Conservation (phyloP, 371 early-diverging fungal species). For the Blastocladiella emersonii region DNA sequence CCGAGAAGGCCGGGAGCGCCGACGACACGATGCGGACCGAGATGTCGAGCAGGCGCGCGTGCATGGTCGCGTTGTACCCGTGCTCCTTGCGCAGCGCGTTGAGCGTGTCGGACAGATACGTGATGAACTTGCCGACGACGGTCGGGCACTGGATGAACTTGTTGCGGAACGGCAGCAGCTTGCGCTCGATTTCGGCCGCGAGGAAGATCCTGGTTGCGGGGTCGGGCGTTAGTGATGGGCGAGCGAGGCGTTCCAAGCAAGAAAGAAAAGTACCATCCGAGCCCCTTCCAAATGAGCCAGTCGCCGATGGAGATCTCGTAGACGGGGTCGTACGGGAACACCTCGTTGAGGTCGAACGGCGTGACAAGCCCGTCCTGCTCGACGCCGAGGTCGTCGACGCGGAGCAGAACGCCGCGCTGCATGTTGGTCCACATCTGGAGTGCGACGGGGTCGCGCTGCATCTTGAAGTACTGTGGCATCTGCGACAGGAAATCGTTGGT, state of each 20-base stretch:
- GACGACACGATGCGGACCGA: background rate
- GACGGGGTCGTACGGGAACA: background rate
- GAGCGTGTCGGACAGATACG: background rate
- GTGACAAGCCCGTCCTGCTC: background rate
- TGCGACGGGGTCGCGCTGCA: background rate
- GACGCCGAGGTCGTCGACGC: background rate
- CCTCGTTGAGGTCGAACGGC: background rate
- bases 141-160: background rate
- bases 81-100: background rate
- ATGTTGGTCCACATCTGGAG: background rate
- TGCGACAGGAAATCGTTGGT: background rate
- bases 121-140: background rate
- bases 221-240: no score
- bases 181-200: background rate
- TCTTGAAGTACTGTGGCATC: slow-evolving; percentile 5
- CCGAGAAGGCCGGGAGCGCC: background rate
- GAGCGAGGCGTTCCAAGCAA: no score
- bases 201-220: background rate
- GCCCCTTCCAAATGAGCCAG: background rate
- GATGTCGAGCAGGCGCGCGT: background rate
- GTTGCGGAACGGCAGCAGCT: background rate
- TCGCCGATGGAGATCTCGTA: slow-evolving; percentile 2
- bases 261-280: background rate
- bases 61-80: background rate
- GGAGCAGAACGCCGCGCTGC: background rate